These are phyloP conservation scores for Erythrophleum fordii DNA, from an alignment of 306 rosid genomes.

Conservation along the genomic window DNA sequence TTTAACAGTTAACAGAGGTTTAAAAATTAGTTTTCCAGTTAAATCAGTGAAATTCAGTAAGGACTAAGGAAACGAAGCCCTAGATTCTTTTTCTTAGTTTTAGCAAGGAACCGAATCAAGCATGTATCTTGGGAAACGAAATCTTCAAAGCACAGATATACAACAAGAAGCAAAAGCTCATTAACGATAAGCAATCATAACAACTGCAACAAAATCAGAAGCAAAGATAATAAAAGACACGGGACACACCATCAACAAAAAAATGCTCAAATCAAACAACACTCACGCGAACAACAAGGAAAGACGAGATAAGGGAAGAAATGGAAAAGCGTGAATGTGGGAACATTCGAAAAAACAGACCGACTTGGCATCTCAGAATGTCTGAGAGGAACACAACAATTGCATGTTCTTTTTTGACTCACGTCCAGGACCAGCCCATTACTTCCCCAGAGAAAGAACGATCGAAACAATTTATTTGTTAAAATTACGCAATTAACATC, in stretches of 20 bases:
- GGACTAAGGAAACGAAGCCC: constrained; percentile 28
- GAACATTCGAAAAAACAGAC: constrained; percentile 28
- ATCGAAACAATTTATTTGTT: not conserved
- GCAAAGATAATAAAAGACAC: not conserved
- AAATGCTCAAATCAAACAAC: constrained; percentile 14
- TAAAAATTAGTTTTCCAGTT: not conserved
- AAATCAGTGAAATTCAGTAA: constrained; percentile 20
- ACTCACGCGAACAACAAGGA: not conserved
- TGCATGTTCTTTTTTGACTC: constrained; percentile 47
- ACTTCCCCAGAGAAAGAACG: not conserved
- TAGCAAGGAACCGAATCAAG: not conserved
- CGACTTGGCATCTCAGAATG: constrained; percentile 57
- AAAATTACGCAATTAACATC: not conserved
- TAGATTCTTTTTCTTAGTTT: not conserved
- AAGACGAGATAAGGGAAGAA: not conserved
- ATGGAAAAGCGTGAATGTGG: constrained; percentile 34
- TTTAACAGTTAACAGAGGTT: constrained; percentile 18
- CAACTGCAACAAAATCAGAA: not conserved
- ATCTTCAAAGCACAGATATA: constrained; percentile 22
- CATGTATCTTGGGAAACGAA: constrained; percentile 16
- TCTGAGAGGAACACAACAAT: constrained; percentile 52
- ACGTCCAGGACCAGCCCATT: not conserved
- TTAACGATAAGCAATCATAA: not conserved
- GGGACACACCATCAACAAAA: not conserved
- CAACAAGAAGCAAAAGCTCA: not conserved